These are phyloP conservation scores for Phytophthora parvispora DNA, from an alignment of 352 stramenopile genomes.

Conservation along the genomic window DNA sequence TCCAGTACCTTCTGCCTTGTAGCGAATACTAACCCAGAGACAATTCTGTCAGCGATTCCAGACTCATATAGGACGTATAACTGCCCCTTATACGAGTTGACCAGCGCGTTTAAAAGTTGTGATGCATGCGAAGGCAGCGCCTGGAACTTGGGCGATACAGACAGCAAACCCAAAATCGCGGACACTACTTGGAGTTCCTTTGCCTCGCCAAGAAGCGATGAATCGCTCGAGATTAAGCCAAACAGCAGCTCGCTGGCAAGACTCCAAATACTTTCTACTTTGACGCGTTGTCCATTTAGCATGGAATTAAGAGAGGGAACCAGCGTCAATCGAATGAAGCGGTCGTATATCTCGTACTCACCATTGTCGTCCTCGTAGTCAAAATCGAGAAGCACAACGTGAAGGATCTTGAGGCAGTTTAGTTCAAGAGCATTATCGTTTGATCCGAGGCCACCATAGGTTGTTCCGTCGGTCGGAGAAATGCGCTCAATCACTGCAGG, in stretches of 20 bases:
- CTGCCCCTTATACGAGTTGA: constrained; percentile 25
- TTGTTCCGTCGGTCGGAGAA: neutral
- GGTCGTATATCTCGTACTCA: constrained; percentile 31
- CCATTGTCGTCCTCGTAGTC: constrained; percentile 30
- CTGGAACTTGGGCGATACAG: constrained; percentile 35
- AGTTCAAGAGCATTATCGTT: constrained; percentile 32
- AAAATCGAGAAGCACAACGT: constrained; percentile 61
- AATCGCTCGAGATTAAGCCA: constrained; percentile 48
- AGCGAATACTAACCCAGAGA: constrained; percentile 36
- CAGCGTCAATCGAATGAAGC: constrained; percentile 59
- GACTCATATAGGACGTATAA: constrained; percentile 42
- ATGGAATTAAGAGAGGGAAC: constrained; percentile 49
- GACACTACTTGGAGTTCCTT: constrained; percentile 30
- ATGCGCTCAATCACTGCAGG: constrained; percentile 52
- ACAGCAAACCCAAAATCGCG: constrained; percentile 42
- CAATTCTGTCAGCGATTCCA: constrained; percentile 35
- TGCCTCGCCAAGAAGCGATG: constrained; percentile 31
- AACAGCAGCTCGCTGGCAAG: constrained; percentile 62
- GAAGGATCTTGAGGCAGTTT: constrained; percentile 66
- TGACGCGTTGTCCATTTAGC: constrained; percentile 1
- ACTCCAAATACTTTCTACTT: constrained; percentile 61
- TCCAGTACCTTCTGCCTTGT: constrained; percentile 8
- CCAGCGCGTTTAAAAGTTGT: constrained; percentile 46
- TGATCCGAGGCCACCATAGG: neutral
- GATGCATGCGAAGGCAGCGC: constrained; percentile 42